phyloP scores from a whole-genome alignment of 805 yeast genomes.

The Starmerella apis region DNA sequence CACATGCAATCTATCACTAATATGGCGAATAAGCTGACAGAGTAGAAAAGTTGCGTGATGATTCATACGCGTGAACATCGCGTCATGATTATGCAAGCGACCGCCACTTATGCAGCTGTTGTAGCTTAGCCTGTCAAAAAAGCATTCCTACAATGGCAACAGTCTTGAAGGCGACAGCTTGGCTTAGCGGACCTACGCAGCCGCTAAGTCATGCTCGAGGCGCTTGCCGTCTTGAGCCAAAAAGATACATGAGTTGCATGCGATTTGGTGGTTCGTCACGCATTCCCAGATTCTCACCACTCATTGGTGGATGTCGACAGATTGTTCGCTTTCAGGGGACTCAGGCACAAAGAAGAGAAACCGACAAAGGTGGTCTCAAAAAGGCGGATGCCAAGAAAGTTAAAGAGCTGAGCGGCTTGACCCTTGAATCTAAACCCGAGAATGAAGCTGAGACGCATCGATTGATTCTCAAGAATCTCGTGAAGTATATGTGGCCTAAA shows the following conservation, averaged over 20 bases:
- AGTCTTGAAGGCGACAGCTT: neutral
- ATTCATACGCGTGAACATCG: neutral
- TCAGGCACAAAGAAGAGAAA: neutral
- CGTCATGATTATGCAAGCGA: slow-evolving; percentile 4
- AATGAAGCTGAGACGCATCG: slow-evolving; percentile 12
- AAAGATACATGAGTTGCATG: neutral
- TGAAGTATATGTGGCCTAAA: slow-evolving; percentile 34
- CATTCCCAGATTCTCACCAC: neutral
- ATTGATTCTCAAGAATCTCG: slow-evolving; percentile 25
- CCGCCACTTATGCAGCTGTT: neutral
- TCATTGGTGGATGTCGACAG: neutral
- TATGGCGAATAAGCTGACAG: neutral
- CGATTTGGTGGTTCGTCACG: neutral
- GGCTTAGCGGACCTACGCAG: neutral
- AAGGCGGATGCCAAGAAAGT: neutral
- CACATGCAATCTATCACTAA: neutral
- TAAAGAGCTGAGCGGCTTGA: slow-evolving; percentile 4
- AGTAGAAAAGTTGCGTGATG: neutral
- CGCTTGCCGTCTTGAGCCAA: neutral
- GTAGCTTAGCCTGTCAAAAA: neutral
- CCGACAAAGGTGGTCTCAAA: neutral
- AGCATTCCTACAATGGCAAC: neutral
- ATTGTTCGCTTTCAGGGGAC: neutral
- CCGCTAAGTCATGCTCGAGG: neutral
- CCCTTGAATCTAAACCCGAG: slow-evolving; percentile 9